phyloP scores from a whole-genome alignment of 768 basidiomycete species.

The Termitomyces titanicus region DNA sequence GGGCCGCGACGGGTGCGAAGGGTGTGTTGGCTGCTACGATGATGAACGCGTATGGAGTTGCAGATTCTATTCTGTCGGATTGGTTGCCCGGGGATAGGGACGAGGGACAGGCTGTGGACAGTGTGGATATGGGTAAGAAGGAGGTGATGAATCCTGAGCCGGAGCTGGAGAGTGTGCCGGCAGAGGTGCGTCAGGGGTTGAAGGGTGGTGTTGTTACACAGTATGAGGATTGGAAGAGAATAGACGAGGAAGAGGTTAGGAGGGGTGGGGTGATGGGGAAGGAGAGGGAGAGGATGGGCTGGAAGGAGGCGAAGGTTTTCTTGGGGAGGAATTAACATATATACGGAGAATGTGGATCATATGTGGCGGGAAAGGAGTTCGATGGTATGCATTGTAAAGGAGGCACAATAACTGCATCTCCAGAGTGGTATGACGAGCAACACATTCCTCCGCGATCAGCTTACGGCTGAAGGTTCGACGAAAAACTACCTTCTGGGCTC shows the following conservation, averaged over 20 bases:
- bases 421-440: conserved; percentile 33
- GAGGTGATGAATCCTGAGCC: conserved; percentile 33
- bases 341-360: conserved; percentile 10
- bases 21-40: conserved; percentile 93
- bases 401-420: background rate
- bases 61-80: conserved; percentile 68
- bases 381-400: conserved; percentile 18
- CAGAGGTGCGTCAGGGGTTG: conserved; percentile 41
- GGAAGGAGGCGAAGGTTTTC: conserved; percentile 50
- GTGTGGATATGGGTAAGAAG: conserved; percentile 12
- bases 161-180: conserved; percentile 44
- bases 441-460: conserved; percentile 27
- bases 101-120: background rate
- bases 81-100: conserved; percentile 17
- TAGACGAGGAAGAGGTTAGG: conserved; percentile 70
- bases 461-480: conserved; percentile 22
- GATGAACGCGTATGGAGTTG: conserved; percentile 84
- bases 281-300: conserved; percentile 74
- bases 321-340: conserved; percentile 4
- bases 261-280: conserved; percentile 57
- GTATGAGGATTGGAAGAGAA: conserved; percentile 71
- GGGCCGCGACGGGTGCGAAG: conserved; percentile 88
- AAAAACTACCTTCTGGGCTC: conserved; percentile 23
- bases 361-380: conserved; percentile 24
- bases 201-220: conserved; percentile 44